Evolutionary conservation across 2,329 filamentous ascomycete genomes (phyloP).

Genomic region (Alternaria metachromatica): DNA sequence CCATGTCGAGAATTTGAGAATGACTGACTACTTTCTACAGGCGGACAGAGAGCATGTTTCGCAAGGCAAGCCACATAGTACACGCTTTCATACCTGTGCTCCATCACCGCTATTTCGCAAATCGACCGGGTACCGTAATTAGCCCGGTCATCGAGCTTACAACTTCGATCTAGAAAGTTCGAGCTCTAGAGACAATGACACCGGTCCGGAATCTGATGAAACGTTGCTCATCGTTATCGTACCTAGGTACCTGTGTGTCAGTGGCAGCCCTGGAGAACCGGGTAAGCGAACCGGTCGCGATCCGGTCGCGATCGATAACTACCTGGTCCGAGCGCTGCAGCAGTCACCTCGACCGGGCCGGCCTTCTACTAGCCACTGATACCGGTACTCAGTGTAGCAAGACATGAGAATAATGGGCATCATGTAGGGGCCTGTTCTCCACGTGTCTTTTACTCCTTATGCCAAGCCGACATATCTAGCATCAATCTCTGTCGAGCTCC

Average conservation of each 20-base stretch:
- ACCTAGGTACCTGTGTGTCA: background rate
- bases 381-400: background rate
- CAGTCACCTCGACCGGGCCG: conserved; percentile 2
- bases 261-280: background rate
- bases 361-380: background rate
- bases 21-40: background rate
- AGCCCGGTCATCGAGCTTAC: background rate
- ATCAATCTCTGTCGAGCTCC: background rate
- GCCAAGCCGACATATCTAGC: background rate
- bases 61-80: background rate
- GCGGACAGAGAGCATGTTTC: background rate
- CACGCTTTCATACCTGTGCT: background rate
- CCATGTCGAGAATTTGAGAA: conserved; percentile 2
- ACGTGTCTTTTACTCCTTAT: background rate
- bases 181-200: background rate
- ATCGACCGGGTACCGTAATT: background rate
- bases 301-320: background rate
- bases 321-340: background rate
- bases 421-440: background rate
- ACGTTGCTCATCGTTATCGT: background rate
- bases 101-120: background rate
- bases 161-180: background rate
- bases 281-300: conserved; percentile 2
- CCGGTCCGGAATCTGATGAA: background rate
- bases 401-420: background rate